Conservation (phyloP, 805 yeast species). For the Candida arabinofermentans region DNA sequence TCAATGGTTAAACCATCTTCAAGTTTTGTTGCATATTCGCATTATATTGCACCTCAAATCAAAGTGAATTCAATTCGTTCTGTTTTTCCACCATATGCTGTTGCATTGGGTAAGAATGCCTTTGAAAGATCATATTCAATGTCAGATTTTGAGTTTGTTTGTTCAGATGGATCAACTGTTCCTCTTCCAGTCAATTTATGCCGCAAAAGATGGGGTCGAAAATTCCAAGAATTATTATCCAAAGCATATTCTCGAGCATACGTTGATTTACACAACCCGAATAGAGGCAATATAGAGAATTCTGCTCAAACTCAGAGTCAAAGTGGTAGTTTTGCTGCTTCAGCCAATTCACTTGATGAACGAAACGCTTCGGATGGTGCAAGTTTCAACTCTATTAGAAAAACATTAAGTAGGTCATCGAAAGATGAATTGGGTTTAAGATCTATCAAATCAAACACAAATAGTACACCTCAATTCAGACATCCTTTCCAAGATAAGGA, state of each 20-base stretch:
- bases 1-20: slow-evolving; percentile 6
- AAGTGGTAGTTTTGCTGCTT: background rate
- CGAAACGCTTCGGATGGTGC: slow-evolving; percentile 9
- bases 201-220: slow-evolving; percentile 74
- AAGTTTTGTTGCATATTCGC: slow-evolving; percentile 66
- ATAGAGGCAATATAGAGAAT: background rate
- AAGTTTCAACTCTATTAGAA: slow-evolving; percentile 8
- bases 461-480: slow-evolving; percentile 52
- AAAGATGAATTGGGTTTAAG: slow-evolving; percentile 13
- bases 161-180: slow-evolving; percentile 66
- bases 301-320: too few relatives aligned
- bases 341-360: slow-evolving; percentile 1
- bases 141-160: slow-evolving; percentile 68
- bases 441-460: slow-evolving; percentile 3
- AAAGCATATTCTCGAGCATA: slow-evolving; percentile 62
- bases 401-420: slow-evolving; percentile 3
- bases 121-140: slow-evolving; percentile 61
- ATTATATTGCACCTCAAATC: slow-evolving; percentile 69
- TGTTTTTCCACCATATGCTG: slow-evolving; percentile 72
- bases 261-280: slow-evolving; percentile 22
- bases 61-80: slow-evolving; percentile 64
- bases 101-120: slow-evolving; percentile 72
- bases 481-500: slow-evolving; percentile 61
- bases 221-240: slow-evolving; percentile 58
- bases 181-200: slow-evolving; percentile 58